Percentiles rank a stretch among this genome's conserved stretches.
Conservation (phyloP, 345 rosid genomes). For the Eucalyptus sp. region DNA sequence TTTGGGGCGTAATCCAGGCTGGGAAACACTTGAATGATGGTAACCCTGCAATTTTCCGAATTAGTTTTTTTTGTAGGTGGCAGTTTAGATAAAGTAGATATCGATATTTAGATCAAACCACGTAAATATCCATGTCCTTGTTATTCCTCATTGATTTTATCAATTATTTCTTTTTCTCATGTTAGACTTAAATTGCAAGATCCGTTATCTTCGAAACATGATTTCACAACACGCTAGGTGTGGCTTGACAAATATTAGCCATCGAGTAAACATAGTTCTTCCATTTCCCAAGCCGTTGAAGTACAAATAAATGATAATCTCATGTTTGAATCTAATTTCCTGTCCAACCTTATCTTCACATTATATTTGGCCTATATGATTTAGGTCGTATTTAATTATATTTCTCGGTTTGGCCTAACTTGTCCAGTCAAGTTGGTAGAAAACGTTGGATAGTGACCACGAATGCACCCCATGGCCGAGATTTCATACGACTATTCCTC, state of each 20-base stretch:
- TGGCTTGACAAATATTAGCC: neutral
- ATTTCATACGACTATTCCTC: neutral
- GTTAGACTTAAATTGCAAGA: neutral
- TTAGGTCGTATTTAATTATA: neutral
- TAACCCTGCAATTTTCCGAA: neutral
- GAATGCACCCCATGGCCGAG: neutral
- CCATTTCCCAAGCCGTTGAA: neutral
- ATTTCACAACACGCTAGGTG: neutral
- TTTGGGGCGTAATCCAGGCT: neutral
- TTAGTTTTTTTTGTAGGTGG: rapidly evolving
- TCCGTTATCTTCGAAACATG: neutral
- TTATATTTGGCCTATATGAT: neutral
- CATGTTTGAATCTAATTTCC: neutral
- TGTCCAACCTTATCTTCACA: neutral
- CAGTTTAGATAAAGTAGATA: rapidly evolving
- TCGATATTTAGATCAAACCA: rapidly evolving
- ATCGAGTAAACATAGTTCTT: neutral
- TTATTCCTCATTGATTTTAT: neutral
- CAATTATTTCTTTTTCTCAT: rapidly evolving
- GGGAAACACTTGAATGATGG: neutral
- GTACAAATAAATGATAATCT: neutral
- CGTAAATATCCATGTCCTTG: rapidly evolving
- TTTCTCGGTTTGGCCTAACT: neutral
- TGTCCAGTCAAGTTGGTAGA: neutral
- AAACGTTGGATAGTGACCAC: neutral